A percentile compares a stretch with the other conserved stretches of the same genome.
These are phyloP conservation scores for Rhizopus microsporus DNA, from an alignment of 371 early-diverging fungal genomes.

Conservation along the genomic window DNA sequence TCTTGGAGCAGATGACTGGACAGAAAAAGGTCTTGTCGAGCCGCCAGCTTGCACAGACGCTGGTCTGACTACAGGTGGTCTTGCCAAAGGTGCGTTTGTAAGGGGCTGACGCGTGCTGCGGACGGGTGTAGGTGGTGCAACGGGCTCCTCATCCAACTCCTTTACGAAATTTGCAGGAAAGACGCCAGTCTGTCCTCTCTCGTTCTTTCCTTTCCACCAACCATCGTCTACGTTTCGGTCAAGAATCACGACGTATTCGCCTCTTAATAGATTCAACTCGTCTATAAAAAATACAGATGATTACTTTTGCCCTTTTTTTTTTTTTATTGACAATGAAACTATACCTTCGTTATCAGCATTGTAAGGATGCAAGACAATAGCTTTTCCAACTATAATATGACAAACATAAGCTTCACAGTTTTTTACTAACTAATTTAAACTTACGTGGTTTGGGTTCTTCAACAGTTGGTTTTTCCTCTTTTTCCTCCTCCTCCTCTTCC, in stretches of 20 bases:
- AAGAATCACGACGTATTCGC: conserved; percentile 52
- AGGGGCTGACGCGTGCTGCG: conserved; percentile 33
- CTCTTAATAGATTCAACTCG: conserved; percentile 55
- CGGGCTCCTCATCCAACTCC: conserved; percentile 49
- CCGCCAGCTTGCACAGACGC: conserved; percentile 5
- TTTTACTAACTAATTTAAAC: background rate
- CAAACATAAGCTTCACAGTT: background rate
- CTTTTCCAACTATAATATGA: conserved; percentile 32
- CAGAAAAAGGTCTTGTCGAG: conserved; percentile 19
- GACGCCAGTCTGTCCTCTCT: conserved; percentile 57
- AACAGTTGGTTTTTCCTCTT: background rate
- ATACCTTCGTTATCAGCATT: conserved; percentile 60
- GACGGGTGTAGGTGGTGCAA: conserved; percentile 42
- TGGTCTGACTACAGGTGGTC: conserved; percentile 23
- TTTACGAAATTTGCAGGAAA: conserved; percentile 65
- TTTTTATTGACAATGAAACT: background rate
- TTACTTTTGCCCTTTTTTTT: background rate
- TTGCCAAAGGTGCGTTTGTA: conserved; percentile 13
- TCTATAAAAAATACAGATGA: conserved; percentile 26
- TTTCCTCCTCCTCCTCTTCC: conserved; percentile 17
- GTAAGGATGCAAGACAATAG: conserved; percentile 60
- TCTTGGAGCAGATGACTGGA: conserved; percentile 18
- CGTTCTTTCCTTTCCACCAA: conserved; percentile 65
- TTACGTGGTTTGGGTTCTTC: conserved; percentile 11
- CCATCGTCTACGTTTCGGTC: conserved; percentile 60